These are phyloP conservation scores for Mycena amicta DNA, from an alignment of 768 basidiomycete species.

Conservation along the genomic window DNA sequence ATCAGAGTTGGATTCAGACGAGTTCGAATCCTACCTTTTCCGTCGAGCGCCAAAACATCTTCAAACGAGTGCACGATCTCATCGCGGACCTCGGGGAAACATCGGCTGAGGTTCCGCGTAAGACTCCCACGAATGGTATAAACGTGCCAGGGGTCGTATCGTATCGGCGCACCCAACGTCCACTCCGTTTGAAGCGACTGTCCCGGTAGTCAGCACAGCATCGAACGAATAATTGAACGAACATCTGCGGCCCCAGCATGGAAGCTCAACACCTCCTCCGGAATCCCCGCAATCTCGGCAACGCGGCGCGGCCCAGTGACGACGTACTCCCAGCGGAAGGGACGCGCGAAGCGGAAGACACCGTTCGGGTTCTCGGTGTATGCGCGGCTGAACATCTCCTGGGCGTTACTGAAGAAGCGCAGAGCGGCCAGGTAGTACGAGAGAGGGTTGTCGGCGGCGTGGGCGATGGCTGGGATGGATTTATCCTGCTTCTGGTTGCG, in stretches of 20 bases:
- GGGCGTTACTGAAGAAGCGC: background rate
- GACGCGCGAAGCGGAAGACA: constrained; percentile 5
- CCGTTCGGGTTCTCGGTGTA: background rate
- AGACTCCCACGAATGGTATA: constrained; percentile 1
- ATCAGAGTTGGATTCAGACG: background rate
- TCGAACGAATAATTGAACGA: background rate
- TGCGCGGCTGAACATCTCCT: background rate
- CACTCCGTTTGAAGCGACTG: background rate
- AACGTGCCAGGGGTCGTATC: constrained; percentile 2
- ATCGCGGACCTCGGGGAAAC: constrained; percentile 13
- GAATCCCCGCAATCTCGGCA: background rate
- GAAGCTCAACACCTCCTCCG: constrained; percentile 3
- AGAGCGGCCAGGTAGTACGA: constrained; percentile 1
- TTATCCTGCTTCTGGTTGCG: background rate
- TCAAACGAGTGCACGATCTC: constrained; percentile 12
- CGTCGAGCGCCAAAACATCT: background rate
- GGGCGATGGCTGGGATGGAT: background rate
- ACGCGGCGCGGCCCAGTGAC: background rate
- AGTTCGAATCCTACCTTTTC: background rate
- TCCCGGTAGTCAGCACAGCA: background rate
- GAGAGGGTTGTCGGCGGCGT: background rate
- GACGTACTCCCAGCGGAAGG: constrained; percentile 5
- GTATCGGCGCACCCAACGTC: constrained; percentile 2
- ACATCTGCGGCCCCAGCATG: background rate
- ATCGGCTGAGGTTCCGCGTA: constrained; percentile 6